Evolutionary conservation across 139 green algal species (phyloP).

Genomic region (Chlorella sp.): DNA sequence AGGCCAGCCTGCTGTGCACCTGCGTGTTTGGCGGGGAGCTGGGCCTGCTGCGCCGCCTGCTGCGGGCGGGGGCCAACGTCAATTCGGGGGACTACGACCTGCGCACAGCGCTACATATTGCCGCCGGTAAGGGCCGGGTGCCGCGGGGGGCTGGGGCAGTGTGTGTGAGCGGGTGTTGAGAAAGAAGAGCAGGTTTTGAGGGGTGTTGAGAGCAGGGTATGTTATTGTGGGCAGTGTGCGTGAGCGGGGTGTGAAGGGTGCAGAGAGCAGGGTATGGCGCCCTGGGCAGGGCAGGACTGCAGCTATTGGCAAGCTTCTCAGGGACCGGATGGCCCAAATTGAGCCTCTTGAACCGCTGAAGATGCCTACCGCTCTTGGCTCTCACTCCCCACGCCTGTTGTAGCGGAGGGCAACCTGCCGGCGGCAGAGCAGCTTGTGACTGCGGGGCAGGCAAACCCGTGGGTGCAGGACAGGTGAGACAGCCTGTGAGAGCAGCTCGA

Average conservation of each 20-base stretch:
- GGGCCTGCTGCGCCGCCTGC: slow-evolving; percentile 57
- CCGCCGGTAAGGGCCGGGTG: slow-evolving; percentile 21
- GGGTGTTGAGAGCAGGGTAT: too few species aligned
- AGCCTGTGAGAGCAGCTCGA: background rate
- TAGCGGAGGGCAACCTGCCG: slow-evolving; percentile 63
- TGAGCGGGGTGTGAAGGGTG: too few species aligned
- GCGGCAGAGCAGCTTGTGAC: slow-evolving; percentile 47
- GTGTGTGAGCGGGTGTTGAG: too few species aligned
- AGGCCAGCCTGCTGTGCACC: slow-evolving; percentile 48
- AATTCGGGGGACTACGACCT: slow-evolving; percentile 70
- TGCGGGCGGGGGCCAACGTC: slow-evolving; percentile 59
- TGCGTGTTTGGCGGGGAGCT: slow-evolving; percentile 48
- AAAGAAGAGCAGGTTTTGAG: too few species aligned
- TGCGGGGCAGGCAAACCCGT: slow-evolving; percentile 28
- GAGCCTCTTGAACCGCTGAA: background rate
- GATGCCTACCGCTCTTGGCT: too few species aligned
- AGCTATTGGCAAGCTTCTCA: background rate
- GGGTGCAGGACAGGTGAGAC: slow-evolving; percentile 27
- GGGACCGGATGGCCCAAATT: background rate
- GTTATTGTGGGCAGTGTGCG: too few species aligned
- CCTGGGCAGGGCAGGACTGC: background rate
- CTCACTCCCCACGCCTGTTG: background rate
- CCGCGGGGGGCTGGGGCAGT: too few species aligned
- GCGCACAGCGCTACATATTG: slow-evolving; percentile 71
- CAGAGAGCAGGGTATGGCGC: too few species aligned